phyloP scores from a whole-genome alignment of 306 rosid genomes.

The Cucumis melo region DNA sequence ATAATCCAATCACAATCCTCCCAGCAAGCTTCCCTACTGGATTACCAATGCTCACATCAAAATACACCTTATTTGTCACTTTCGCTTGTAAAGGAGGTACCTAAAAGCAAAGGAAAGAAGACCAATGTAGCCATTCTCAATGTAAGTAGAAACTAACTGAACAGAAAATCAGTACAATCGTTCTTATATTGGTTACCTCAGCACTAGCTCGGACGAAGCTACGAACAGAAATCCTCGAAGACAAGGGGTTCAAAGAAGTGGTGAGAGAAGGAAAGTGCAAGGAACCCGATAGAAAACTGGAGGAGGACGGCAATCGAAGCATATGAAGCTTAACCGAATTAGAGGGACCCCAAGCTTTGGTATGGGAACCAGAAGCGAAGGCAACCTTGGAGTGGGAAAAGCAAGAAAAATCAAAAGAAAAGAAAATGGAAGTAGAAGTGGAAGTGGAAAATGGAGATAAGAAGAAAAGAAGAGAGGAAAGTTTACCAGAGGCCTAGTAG shows the following conservation, averaged over 20 bases:
- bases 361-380: constrained; percentile 14
- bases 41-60: constrained; percentile 79
- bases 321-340: constrained; percentile 9
- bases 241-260: constrained; percentile 13
- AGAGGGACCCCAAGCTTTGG: constrained; percentile 10
- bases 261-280: constrained; percentile 14
- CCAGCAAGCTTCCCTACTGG: constrained; percentile 90
- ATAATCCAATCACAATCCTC: constrained; percentile 79
- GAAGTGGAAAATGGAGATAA: not conserved
- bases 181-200: constrained; percentile 18
- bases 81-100: constrained; percentile 52
- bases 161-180: not conserved
- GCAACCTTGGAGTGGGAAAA: constrained; percentile 27
- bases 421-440: not conserved
- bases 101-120: constrained; percentile 7
- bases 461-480: not conserved
- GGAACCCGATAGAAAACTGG: constrained; percentile 15
- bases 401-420: not conserved
- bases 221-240: constrained; percentile 10
- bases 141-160: not conserved
- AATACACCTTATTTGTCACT: constrained; percentile 73
- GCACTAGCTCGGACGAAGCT: constrained; percentile 36
- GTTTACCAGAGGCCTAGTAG: constrained; percentile 29
- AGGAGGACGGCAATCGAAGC: constrained; percentile 10
- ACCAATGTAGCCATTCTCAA: not conserved